Evolutionary conservation across 2,329 filamentous ascomycete species (phyloP).

Genomic region (Ophiocordyceps polyrhachis-furcata): DNA sequence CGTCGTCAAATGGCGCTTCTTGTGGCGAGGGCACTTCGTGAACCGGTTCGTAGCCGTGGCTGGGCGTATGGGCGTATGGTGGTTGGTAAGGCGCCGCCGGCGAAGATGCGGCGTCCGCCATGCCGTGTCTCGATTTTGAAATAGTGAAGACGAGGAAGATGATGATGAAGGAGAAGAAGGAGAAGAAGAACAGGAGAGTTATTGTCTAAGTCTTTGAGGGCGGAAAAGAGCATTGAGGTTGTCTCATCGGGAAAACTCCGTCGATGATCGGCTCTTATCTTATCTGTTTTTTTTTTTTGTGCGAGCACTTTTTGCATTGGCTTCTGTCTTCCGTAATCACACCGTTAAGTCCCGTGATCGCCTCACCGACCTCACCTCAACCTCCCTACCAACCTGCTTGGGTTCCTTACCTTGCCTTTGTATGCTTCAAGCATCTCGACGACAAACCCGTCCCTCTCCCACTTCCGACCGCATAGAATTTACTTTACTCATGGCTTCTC

Average conservation of each 20-base stretch:
- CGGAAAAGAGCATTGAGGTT: background rate
- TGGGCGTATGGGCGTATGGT: constrained; percentile 23
- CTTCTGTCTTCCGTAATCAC: background rate
- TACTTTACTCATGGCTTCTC: background rate
- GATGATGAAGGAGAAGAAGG: background rate
- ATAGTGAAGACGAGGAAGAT: background rate
- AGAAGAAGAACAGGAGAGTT: background rate
- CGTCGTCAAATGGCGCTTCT: constrained; percentile 5
- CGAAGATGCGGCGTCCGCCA: constrained; percentile 7
- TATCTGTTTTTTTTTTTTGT: background rate
- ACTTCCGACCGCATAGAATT: background rate
- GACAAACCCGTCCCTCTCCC: background rate
- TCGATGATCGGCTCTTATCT: background rate
- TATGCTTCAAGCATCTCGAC: background rate
- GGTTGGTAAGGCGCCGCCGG: constrained; percentile 25
- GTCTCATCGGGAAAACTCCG: background rate
- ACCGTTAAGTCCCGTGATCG: background rate
- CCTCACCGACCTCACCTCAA: background rate
- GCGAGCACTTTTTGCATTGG: background rate
- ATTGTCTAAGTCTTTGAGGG: background rate
- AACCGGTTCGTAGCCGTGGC: constrained; percentile 23
- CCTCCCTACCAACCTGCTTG: too few relatives aligned
- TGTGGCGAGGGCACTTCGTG: constrained; percentile 11
- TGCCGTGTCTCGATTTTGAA: background rate
- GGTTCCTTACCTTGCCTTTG: too few relatives aligned